Percentiles rank a stretch among this genome's conserved stretches.
Evolutionary conservation across 257 asterid species (phyloP).

Genomic region (Lavandula angustifolia): DNA sequence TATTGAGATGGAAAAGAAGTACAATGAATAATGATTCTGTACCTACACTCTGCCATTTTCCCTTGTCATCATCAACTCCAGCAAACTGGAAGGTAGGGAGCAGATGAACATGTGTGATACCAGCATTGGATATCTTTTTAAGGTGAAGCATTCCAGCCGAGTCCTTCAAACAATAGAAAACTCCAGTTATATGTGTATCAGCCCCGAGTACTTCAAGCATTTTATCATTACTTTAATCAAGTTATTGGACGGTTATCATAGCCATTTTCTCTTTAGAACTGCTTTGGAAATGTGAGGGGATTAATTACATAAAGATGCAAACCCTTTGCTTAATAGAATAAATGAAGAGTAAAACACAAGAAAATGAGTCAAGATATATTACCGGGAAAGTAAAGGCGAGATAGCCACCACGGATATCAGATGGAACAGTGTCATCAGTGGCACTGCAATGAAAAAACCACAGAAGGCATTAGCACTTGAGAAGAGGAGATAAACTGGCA

Average conservation of each 20-base stretch:
- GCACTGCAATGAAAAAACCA: slow-evolving; percentile 52
- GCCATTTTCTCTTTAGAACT: not conserved
- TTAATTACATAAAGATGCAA: slow-evolving; percentile 7
- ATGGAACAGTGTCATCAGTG: slow-evolving; percentile 67
- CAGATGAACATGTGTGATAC: slow-evolving; percentile 84
- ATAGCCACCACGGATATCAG: slow-evolving; percentile 80
- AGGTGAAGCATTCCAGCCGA: slow-evolving; percentile 87
- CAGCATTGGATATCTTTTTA: slow-evolving; percentile 74
- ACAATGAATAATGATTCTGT: slow-evolving; percentile 18
- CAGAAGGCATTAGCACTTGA: slow-evolving; percentile 10
- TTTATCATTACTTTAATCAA: slow-evolving; percentile 11
- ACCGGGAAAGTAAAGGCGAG: slow-evolving; percentile 80
- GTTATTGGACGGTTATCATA: slow-evolving; percentile 1
- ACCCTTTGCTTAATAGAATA: slow-evolving; percentile 1
- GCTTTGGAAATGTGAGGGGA: not conserved
- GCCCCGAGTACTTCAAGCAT: slow-evolving; percentile 9
- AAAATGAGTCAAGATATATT: slow-evolving; percentile 29
- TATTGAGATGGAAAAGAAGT: slow-evolving; percentile 14
- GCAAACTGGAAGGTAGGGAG: slow-evolving; percentile 92
- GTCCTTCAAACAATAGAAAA: slow-evolving; percentile 56
- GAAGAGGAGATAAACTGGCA: slow-evolving; percentile 6
- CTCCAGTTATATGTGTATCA: slow-evolving; percentile 23
- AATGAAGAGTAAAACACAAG: slow-evolving; percentile 15
- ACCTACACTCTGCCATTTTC: slow-evolving; percentile 83
- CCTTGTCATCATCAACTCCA: slow-evolving; percentile 79